These are phyloP conservation scores for Arctostaphylos glauca DNA, from an alignment of 148 eudicot genomes.

Conservation along the genomic window DNA sequence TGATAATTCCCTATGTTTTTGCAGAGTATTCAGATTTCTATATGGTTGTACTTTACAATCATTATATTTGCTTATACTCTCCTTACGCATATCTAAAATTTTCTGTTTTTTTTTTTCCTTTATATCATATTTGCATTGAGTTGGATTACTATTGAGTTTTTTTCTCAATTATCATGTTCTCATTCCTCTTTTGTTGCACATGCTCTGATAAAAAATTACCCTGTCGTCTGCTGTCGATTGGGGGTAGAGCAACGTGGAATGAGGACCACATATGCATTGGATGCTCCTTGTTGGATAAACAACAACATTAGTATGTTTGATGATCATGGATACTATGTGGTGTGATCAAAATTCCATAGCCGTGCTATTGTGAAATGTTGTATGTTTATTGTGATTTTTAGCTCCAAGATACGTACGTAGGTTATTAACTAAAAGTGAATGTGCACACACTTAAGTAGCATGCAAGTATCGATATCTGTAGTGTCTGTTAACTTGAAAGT, in stretches of 20 bases:
- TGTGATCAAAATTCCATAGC: neutral
- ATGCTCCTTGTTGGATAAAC: neutral
- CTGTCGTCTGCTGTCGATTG: neutral
- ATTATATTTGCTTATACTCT: neutral
- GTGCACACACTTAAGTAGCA: neutral
- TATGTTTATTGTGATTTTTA: neutral
- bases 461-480: neutral
- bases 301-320: neutral
- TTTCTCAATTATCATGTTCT: neutral
- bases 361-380: neutral
- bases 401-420: no score
- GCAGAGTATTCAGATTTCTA: neutral
- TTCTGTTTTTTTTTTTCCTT: neutral
- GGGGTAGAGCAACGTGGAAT: neutral
- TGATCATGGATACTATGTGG: neutral
- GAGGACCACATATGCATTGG: neutral
- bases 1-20: neutral
- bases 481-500: neutral
- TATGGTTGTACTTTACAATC: neutral
- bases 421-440: neutral
- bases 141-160: neutral
- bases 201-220: neutral
- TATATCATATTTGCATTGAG: neutral
- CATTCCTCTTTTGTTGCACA: neutral
- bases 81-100: neutral